Percentiles rank a stretch among this genome's conserved stretches.
Conservation (phyloP, 202 grass and related monocot genomes). For the Brachypodium distachyon region DNA sequence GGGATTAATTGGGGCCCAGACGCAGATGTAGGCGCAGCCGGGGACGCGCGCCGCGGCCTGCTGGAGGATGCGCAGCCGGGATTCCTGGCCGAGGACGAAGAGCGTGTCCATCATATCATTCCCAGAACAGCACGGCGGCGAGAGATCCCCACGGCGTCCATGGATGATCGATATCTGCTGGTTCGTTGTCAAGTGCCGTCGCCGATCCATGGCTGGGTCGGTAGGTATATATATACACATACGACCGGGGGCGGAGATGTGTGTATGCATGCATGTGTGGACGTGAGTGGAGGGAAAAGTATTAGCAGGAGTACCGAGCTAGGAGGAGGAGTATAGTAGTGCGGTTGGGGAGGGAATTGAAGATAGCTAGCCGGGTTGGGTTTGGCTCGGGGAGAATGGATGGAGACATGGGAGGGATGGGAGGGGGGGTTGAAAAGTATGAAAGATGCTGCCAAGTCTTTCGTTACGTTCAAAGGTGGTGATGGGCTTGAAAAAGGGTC, state of each 20-base stretch:
- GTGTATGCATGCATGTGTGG: conserved; percentile 24
- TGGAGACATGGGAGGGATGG: neutral
- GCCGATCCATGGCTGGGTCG: neutral
- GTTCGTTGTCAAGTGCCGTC: neutral
- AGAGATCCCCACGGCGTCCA: neutral
- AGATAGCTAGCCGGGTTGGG: too few species aligned
- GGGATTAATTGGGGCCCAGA: conserved; percentile 52
- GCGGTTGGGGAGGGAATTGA: neutral
- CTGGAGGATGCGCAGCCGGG: conserved; percentile 45
- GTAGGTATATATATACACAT: neutral
- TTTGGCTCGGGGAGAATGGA: conserved; percentile 4
- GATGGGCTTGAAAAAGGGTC: conserved; percentile 19
- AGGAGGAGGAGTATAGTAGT: neutral
- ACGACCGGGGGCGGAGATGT: neutral
- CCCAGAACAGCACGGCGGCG: too few species aligned
- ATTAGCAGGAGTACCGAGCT: neutral
- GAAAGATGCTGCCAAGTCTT: neutral
- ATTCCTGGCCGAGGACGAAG: conserved; percentile 53
- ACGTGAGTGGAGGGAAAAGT: conserved; percentile 37
- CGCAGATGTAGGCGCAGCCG: conserved; percentile 65
- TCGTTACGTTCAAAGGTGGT: conserved; percentile 14
- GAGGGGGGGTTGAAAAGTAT: conserved; percentile 21
- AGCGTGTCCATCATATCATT: conserved; percentile 60
- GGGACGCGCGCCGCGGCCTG: conserved; percentile 39
- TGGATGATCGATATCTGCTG: neutral